phyloP scores from a whole-genome alignment of 345 rosid species.

The Bretschneidera sinensis region DNA sequence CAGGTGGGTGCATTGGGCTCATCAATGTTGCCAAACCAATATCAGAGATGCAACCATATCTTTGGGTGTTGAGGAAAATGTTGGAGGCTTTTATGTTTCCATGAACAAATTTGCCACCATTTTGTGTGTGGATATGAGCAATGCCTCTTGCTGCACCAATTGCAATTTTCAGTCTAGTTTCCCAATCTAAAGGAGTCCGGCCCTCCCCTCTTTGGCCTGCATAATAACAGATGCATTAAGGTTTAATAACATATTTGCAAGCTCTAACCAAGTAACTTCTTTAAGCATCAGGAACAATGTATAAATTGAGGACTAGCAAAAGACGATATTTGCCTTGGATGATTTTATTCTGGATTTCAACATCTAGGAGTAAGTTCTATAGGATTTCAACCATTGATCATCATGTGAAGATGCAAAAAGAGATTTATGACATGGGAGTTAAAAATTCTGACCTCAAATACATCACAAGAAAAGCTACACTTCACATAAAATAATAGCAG shows the following conservation, averaged over 20 bases:
- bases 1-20: conserved; percentile 56
- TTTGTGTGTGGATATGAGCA: conserved; percentile 60
- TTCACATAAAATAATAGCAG: neutral
- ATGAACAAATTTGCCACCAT: conserved; percentile 72
- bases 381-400: too few species aligned
- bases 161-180: conserved; percentile 63
- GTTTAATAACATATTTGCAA: neutral
- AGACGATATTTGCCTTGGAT: neutral
- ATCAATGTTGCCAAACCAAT: conserved; percentile 65
- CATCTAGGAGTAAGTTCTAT: too few species aligned
- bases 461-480: too few species aligned
- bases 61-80: conserved; percentile 58
- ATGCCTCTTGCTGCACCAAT: conserved; percentile 82
- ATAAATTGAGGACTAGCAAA: neutral
- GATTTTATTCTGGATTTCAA: neutral
- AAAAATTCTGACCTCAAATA: too few species aligned
- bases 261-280: neutral
- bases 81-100: conserved; percentile 91
- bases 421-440: too few species aligned
- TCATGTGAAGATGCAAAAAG: too few species aligned
- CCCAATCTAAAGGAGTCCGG: conserved; percentile 68
- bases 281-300: neutral
- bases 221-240: conserved; percentile 4
- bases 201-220: conserved; percentile 60
- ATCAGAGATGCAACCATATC: conserved; percentile 66